These are phyloP conservation scores for Pleurotus ostreatus DNA, from an alignment of 768 basidiomycete genomes.

Conservation along the genomic window DNA sequence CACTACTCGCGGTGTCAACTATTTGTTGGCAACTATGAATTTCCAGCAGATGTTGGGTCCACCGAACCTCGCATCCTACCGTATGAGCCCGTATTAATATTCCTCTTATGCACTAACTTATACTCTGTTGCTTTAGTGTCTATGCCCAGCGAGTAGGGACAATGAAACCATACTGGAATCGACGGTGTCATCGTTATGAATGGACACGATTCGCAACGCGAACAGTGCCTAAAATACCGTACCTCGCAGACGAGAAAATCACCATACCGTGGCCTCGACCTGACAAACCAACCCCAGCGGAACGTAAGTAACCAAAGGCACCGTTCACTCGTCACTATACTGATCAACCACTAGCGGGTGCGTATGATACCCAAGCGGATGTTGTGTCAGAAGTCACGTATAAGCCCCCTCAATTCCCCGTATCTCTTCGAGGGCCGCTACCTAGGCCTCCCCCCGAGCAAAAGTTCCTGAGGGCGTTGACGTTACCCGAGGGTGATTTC, in stretches of 20 bases:
- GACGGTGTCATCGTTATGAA: constrained; percentile 48
- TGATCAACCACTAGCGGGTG: constrained; percentile 32
- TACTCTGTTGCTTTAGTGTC: constrained; percentile 42
- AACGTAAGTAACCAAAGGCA: constrained; percentile 31
- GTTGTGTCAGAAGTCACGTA: constrained; percentile 70
- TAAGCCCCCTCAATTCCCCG: constrained; percentile 50
- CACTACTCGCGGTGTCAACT: constrained; percentile 83
- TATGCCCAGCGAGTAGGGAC: constrained; percentile 73
- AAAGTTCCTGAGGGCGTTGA: constrained; percentile 51
- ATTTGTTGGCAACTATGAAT: constrained; percentile 63
- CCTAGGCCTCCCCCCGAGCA: constrained; percentile 45
- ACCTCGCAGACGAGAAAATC: constrained; percentile 35
- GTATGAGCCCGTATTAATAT: constrained; percentile 31
- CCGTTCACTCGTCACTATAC: neutral
- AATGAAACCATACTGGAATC: constrained; percentile 57
- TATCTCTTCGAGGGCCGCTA: constrained; percentile 28
- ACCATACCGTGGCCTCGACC: constrained; percentile 70
- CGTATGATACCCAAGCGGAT: constrained; percentile 64
- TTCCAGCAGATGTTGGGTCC: constrained; percentile 40
- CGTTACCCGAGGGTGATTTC: constrained; percentile 45
- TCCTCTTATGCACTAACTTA: neutral
- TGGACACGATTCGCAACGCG: constrained; percentile 73
- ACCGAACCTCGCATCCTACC: constrained; percentile 36
- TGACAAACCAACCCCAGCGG: constrained; percentile 34
- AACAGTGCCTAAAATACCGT: constrained; percentile 55